Conservation (phyloP, 1,284 basidiomycete genomes). For the Flammula alnicola region DNA sequence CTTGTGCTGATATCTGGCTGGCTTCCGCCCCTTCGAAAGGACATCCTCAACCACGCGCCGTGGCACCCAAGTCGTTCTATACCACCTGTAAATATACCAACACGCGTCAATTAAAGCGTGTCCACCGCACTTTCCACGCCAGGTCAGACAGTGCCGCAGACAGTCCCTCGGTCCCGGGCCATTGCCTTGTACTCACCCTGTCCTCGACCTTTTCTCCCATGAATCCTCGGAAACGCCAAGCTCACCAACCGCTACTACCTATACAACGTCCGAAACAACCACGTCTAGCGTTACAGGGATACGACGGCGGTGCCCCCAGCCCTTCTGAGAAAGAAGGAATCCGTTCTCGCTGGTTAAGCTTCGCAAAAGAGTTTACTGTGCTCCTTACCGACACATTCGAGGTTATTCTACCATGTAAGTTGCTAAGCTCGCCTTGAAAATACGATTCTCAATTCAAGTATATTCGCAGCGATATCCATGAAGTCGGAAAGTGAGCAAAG, state of each 20-base stretch:
- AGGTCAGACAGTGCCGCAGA: conserved; percentile 5
- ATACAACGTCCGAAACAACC: conserved; percentile 37
- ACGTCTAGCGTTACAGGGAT: conserved; percentile 30
- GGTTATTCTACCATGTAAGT: conserved; percentile 6
- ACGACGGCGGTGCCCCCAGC: conserved; percentile 29
- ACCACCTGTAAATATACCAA: neutral
- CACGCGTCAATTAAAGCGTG: neutral
- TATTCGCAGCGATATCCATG: neutral
- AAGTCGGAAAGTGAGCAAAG: neutral
- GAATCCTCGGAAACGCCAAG: conserved; percentile 40
- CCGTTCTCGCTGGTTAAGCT: conserved; percentile 32
- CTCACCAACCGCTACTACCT: conserved; percentile 35
- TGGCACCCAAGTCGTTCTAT: neutral
- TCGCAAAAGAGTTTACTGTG: conserved; percentile 28
- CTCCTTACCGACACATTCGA: conserved; percentile 32
- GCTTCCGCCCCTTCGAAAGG: neutral
- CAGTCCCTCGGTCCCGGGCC: neutral
- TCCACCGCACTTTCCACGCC: neutral
- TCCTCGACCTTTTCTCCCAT: conserved; percentile 22
- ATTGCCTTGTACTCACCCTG: neutral
- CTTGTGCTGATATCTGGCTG: conserved; percentile 6
- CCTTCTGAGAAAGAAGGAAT: conserved; percentile 29
- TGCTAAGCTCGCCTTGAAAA: neutral
- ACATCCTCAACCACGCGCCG: conserved; percentile 4
- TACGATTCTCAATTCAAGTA: neutral